Evolutionary conservation across 179 eudicot species (phyloP).

Genomic region (Heliamphora pulchella): DNA sequence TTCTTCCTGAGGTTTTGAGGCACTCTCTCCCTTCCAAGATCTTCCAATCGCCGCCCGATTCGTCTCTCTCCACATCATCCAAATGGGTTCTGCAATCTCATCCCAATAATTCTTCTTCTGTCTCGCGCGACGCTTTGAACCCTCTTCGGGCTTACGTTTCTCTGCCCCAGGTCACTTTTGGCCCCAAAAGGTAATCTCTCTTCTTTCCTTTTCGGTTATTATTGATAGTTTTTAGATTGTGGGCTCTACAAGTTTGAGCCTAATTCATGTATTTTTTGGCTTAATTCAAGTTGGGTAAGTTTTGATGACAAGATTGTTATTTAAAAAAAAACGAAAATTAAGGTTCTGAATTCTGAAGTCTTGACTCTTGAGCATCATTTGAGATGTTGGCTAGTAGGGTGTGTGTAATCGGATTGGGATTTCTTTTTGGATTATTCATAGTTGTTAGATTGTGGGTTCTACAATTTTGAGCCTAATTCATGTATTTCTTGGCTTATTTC

Average conservation of each 20-base stretch:
- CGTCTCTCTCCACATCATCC: slow-evolving; percentile 32
- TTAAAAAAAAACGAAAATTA: background rate
- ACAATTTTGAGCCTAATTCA: background rate
- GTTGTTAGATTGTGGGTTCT: background rate
- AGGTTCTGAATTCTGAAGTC: background rate
- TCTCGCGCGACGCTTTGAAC: slow-evolving; percentile 54
- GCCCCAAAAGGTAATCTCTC: slow-evolving; percentile 58
- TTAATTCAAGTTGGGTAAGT: slow-evolving; percentile 6
- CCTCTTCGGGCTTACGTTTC: slow-evolving; percentile 68
- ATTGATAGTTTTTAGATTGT: background rate
- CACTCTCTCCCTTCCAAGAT: slow-evolving; percentile 64
- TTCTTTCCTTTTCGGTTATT: background rate
- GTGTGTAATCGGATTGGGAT: background rate
- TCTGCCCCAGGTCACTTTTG: slow-evolving; percentile 82
- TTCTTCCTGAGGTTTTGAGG: slow-evolving; percentile 68
- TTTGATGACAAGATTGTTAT: slow-evolving; percentile 29
- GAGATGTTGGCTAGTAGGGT: slow-evolving; percentile 2
- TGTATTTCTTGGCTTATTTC: background rate
- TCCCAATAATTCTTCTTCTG: slow-evolving; percentile 16
- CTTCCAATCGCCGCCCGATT: slow-evolving; percentile 26
- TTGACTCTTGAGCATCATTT: background rate
- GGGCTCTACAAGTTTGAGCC: background rate
- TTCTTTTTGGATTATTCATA: background rate
- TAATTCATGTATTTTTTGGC: background rate
- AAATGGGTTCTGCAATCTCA: slow-evolving; percentile 51